Conservation (phyloP, 345 rosid species). For the Eucalyptus erythrocorys region DNA sequence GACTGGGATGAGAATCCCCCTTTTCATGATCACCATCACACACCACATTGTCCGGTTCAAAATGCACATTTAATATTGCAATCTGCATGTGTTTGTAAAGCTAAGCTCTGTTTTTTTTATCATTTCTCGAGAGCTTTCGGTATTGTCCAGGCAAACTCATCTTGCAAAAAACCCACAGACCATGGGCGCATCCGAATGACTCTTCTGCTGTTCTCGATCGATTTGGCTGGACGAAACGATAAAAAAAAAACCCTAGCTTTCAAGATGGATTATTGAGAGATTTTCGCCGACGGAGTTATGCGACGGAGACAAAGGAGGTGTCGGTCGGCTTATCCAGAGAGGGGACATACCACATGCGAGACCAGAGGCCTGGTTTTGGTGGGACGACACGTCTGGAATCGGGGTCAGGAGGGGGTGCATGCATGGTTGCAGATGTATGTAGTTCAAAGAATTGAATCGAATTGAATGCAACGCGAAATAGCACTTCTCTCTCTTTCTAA, state of each 20-base stretch:
- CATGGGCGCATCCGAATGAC: neutral
- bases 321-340: neutral
- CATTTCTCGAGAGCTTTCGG: neutral
- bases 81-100: neutral
- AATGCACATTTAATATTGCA: neutral
- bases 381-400: neutral
- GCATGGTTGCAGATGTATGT: neutral
- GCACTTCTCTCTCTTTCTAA: neutral
- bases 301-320: neutral
- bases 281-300: neutral
- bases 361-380: neutral
- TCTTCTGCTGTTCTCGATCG: neutral
- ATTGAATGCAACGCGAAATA: neutral
- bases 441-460: neutral
- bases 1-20: neutral
- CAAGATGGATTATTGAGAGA: neutral
- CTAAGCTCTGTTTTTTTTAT: neutral
- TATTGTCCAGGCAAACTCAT: neutral
- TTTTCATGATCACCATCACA: neutral
- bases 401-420: neutral
- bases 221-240: neutral
- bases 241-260: neutral
- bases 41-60: neutral
- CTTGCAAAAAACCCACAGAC: neutral
- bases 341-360: neutral